A percentile compares a stretch with the other conserved stretches of the same genome.
Conservation (phyloP, 768 basidiomycete species). For the Plicaturopsis crispa region DNA sequence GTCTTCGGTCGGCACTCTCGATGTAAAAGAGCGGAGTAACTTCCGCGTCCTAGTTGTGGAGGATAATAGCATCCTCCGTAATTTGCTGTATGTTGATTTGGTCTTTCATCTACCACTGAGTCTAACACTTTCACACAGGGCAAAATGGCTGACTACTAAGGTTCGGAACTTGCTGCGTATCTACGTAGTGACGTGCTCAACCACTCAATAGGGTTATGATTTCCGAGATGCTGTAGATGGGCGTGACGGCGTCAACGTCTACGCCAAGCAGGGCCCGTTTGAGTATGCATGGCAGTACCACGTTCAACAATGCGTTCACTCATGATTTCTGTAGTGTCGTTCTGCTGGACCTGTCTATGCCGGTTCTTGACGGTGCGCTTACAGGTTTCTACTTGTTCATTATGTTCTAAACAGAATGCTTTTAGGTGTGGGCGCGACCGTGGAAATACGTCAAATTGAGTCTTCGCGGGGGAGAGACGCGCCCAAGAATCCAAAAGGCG, state of each 20-base stretch:
- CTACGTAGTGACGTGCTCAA: background rate
- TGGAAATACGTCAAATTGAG: conserved; percentile 76
- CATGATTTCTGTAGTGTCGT: conserved; percentile 50
- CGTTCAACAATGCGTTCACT: conserved; percentile 1
- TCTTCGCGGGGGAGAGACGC: conserved; percentile 22
- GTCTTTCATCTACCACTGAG: conserved; percentile 7
- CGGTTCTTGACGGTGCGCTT: conserved; percentile 72
- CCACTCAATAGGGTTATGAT: conserved; percentile 50
- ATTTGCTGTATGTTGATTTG: conserved; percentile 57
- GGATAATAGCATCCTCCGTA: conserved; percentile 82
- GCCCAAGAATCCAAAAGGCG: conserved; percentile 13
- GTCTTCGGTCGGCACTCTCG: conserved; percentile 50
- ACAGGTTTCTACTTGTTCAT: background rate
- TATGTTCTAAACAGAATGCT: background rate
- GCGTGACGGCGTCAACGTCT: conserved; percentile 73
- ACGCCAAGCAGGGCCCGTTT: conserved; percentile 67
- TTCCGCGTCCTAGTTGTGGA: conserved; percentile 80
- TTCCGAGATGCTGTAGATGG: conserved; percentile 80
- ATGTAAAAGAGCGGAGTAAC: conserved; percentile 30
- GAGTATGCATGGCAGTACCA: conserved; percentile 49
- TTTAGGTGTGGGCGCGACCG: conserved; percentile 77
- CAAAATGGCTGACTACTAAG: conserved; percentile 64
- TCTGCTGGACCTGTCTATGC: conserved; percentile 89
- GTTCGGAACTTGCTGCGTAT: conserved; percentile 8
- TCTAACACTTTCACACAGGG: conserved; percentile 21